phyloP scores from a whole-genome alignment of 2,329 filamentous ascomycete species.

The Aphanoascus verrucosus region DNA sequence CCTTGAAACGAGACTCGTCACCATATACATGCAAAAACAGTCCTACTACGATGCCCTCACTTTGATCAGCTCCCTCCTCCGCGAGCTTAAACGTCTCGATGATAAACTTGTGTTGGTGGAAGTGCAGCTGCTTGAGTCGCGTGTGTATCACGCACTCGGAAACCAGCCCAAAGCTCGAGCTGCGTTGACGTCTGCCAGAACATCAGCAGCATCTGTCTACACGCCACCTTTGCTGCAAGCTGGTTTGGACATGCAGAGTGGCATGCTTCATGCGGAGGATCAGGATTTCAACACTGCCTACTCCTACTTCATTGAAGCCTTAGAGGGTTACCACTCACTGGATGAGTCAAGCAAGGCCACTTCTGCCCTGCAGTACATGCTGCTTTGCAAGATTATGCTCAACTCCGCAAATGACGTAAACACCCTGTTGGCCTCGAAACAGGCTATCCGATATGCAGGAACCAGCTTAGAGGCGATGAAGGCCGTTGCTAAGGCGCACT shows the following conservation, averaged over 20 bases:
- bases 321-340: constrained; percentile 91
- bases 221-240: constrained; percentile 91
- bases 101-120: constrained; percentile 97
- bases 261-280: constrained; percentile 97
- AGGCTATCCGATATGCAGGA: constrained; percentile 90
- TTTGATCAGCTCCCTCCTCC: constrained; percentile 89
- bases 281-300: constrained; percentile 98
- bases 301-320: constrained; percentile 97
- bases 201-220: constrained; percentile 92
- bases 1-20: constrained; percentile 88
- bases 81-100: constrained; percentile 93
- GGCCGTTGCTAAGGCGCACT: constrained; percentile 88
- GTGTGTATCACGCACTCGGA: constrained; percentile 92
- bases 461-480: constrained; percentile 98
- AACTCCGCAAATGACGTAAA: constrained; percentile 95
- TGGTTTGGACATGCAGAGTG: constrained; percentile 96
- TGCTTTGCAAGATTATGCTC: constrained; percentile 99
- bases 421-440: constrained; percentile 87
- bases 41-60: constrained; percentile 94
- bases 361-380: constrained; percentile 97
- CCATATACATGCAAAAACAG: constrained; percentile 92
- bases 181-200: constrained; percentile 85
- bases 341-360: constrained; percentile 84
- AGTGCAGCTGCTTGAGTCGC: constrained; percentile 91
- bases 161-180: constrained; percentile 95